These are phyloP conservation scores for Blastobotrys arbuscula DNA, from an alignment of 1,139 yeast species.

Conservation along the genomic window DNA sequence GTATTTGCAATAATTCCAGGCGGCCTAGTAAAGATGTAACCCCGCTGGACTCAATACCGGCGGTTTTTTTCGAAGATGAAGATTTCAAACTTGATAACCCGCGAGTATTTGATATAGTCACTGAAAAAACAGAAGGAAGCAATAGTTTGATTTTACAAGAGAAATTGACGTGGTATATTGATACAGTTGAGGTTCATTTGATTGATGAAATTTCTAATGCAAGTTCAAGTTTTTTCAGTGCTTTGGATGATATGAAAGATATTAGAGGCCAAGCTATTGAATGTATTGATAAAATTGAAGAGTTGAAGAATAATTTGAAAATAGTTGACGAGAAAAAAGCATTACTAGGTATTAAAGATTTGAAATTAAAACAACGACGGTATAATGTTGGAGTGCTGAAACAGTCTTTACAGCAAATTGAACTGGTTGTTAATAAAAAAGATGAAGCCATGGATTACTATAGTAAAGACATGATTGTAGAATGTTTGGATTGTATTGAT, in stretches of 20 bases:
- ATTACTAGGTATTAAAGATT: slow-evolving; percentile 46
- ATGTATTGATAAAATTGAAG: slow-evolving; percentile 46
- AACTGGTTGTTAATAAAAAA: slow-evolving; percentile 16
- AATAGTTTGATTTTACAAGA: slow-evolving; percentile 67
- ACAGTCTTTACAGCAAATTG: slow-evolving; percentile 56
- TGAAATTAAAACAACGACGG: slow-evolving; percentile 49
- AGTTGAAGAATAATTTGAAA: slow-evolving; percentile 36
- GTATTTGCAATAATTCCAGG: background rate
- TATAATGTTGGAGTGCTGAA: slow-evolving; percentile 60
- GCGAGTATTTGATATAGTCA: slow-evolving; percentile 67
- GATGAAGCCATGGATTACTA: slow-evolving; percentile 24
- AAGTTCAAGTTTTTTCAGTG: slow-evolving; percentile 76
- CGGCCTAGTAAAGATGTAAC: slow-evolving; percentile 18
- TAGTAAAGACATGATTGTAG: slow-evolving; percentile 26
- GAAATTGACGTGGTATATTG: slow-evolving; percentile 73
- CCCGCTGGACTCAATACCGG: slow-evolving; percentile 50
- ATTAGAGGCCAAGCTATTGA: slow-evolving; percentile 53
- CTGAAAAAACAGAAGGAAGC: slow-evolving; percentile 47
- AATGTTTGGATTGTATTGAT: slow-evolving; percentile 50
- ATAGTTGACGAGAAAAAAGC: slow-evolving; percentile 48
- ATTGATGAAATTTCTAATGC: slow-evolving; percentile 80
- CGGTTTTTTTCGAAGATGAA: slow-evolving; percentile 52
- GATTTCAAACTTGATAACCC: slow-evolving; percentile 86
- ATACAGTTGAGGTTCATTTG: slow-evolving; percentile 73
- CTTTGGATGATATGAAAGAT: slow-evolving; percentile 67